phyloP scores from a whole-genome alignment of 2,329 filamentous ascomycete species.

The Tolypocladium tundrense region DNA sequence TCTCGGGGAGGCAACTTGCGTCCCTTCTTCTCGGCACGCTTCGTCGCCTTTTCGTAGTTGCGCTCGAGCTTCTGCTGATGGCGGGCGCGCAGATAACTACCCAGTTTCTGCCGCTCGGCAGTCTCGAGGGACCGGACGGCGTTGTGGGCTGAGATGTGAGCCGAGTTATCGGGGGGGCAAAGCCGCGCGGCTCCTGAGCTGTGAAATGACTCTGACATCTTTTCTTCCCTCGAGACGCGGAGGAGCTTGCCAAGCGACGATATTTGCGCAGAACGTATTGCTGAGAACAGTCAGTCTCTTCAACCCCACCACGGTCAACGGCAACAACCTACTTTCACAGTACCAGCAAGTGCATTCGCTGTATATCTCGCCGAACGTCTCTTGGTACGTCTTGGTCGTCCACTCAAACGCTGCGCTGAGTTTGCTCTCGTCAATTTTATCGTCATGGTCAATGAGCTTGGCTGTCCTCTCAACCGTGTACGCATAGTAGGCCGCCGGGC shows the following conservation, averaged over 20 bases:
- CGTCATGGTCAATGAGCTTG: constrained; percentile 70
- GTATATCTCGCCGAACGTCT: constrained; percentile 54
- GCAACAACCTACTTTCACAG: constrained; percentile 41
- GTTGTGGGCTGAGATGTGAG: constrained; percentile 67
- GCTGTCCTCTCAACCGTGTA: constrained; percentile 37
- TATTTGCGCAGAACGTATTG: background rate
- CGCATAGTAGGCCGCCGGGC: constrained; percentile 49
- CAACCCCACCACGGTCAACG: no score
- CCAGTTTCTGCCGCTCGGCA: constrained; percentile 1
- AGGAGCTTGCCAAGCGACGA: constrained; percentile 13
- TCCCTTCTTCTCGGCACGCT: constrained; percentile 39
- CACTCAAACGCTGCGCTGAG: constrained; percentile 57
- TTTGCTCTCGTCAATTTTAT: constrained; percentile 63
- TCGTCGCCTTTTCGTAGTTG: constrained; percentile 46
- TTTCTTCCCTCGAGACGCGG: constrained; percentile 16
- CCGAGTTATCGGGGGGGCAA: constrained; percentile 45
- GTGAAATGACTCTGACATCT: constrained; percentile 27
- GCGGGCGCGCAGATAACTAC: constrained; percentile 5
- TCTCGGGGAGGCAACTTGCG: constrained; percentile 34
- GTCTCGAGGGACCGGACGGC: constrained; percentile 32
- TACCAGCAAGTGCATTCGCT: constrained; percentile 72
- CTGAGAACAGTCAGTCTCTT: background rate
- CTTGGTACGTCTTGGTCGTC: constrained; percentile 59
- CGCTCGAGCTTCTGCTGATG: constrained; percentile 30
- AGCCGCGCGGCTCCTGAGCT: constrained; percentile 35